Percentiles rank a stretch among this genome's conserved stretches.
Conservation (phyloP, 345 rosid species). For the Bruguiera sexangula region DNA sequence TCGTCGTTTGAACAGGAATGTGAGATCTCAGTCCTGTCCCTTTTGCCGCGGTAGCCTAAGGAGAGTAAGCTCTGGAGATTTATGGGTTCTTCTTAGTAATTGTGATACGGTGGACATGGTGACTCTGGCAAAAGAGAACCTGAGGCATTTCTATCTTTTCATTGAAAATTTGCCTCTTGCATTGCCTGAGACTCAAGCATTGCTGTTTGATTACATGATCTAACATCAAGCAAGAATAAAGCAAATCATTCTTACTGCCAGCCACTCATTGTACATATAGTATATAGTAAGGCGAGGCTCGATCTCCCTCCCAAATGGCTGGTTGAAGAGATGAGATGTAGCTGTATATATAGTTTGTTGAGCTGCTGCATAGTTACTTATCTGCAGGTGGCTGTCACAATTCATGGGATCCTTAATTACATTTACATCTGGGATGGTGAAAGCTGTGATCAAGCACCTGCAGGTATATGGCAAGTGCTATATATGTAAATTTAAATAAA, state of each 20-base stretch:
- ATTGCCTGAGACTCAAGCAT: constrained; percentile 40
- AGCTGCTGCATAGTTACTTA: constrained; percentile 5
- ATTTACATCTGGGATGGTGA: neutral
- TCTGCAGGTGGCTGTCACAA: constrained; percentile 7
- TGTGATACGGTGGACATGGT: constrained; percentile 38
- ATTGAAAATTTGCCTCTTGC: constrained; percentile 44
- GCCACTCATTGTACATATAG: constrained; percentile 28
- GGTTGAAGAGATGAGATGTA: constrained; percentile 2
- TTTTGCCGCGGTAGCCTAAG: constrained; percentile 62
- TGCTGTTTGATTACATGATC: constrained; percentile 59
- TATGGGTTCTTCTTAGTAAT: constrained; percentile 51
- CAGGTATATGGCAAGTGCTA: neutral
- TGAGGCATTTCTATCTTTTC: constrained; percentile 50
- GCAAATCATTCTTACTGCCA: neutral
- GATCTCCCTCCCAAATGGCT: constrained; percentile 17
- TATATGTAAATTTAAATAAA: constrained; percentile 11
- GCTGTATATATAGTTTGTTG: constrained; percentile 25
- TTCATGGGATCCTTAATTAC: neutral
- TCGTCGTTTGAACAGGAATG: constrained; percentile 39
- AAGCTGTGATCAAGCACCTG: constrained; percentile 8
- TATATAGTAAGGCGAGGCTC: constrained; percentile 7
- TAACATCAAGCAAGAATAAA: constrained; percentile 24
- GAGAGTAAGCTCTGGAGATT: constrained; percentile 48
- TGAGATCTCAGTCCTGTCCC: constrained; percentile 64
- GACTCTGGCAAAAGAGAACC: constrained; percentile 52